phyloP scores from a whole-genome alignment of 2,329 filamentous ascomycete genomes.

The Furcasterigmium furcatum region DNA sequence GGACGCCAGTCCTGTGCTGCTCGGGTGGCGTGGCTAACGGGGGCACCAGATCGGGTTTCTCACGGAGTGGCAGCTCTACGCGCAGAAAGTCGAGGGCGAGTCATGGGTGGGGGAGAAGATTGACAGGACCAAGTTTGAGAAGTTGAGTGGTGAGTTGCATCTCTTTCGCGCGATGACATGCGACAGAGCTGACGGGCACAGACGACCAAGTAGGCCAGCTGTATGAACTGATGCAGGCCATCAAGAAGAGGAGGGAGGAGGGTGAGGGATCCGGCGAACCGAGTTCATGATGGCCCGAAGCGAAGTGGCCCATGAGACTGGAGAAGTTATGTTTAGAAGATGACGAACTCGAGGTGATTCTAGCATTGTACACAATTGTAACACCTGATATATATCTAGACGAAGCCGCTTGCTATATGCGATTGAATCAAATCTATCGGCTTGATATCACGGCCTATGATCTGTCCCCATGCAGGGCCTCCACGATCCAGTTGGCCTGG shows the following conservation, averaged over 20 bases:
- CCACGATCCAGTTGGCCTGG: constrained; percentile 56
- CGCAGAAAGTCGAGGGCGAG: constrained; percentile 86
- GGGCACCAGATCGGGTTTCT: constrained; percentile 79
- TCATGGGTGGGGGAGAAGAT: constrained; percentile 81
- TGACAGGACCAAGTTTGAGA: constrained; percentile 79
- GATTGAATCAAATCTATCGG: background rate
- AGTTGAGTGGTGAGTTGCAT: constrained; percentile 77
- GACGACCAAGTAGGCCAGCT: constrained; percentile 92
- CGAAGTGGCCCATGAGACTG: too few relatives aligned
- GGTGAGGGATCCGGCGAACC: constrained; percentile 14
- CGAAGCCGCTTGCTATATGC: too few relatives aligned
- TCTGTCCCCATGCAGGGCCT: constrained; percentile 33
- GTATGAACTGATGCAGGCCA: constrained; percentile 90
- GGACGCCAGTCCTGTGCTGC: too few relatives aligned
- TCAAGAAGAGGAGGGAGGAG: constrained; percentile 40
- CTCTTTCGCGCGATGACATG: too few relatives aligned
- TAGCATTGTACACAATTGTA: too few relatives aligned
- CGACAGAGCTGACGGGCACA: constrained; percentile 27
- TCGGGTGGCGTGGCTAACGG: background rate
- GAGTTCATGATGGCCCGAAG: constrained; percentile 19
- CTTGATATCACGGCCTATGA: background rate
- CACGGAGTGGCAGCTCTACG: constrained; percentile 94
- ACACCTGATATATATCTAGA: too few relatives aligned
- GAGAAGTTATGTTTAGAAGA: too few relatives aligned
- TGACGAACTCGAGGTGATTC: too few relatives aligned